A percentile compares a stretch with the other conserved stretches of the same genome.
Conservation (phyloP, 805 yeast genomes). For the Wickerhamiella spandovensis region DNA sequence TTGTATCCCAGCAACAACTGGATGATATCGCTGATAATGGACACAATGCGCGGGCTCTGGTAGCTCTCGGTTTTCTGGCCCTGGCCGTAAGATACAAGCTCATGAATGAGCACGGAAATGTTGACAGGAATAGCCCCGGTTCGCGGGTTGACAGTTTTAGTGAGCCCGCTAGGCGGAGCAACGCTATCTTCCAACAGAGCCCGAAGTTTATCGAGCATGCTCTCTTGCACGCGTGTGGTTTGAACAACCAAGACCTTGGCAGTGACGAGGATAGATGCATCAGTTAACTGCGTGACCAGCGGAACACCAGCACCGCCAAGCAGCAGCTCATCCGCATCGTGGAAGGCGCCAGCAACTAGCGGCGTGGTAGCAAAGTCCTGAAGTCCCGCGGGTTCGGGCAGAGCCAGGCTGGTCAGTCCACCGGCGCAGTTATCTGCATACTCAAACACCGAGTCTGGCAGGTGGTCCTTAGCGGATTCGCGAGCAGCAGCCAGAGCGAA, state of each 20-base stretch:
- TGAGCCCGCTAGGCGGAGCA: conserved; percentile 4
- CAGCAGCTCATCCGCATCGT: conserved; percentile 2
- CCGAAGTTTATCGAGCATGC: conserved; percentile 71
- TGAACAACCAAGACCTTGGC: conserved; percentile 56
- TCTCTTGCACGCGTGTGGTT: conserved; percentile 68
- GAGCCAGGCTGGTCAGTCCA: not conserved
- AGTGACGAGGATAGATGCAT: conserved; percentile 65
- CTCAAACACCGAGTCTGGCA: not conserved
- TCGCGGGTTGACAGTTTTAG: not conserved
- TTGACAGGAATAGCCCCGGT: not conserved
- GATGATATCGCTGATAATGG: conserved; percentile 38
- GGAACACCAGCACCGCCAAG: not conserved
- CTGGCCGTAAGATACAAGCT: not conserved
- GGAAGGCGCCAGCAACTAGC: not conserved
- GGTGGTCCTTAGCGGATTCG: not conserved
- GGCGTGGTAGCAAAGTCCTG: not conserved
- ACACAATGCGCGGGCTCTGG: conserved; percentile 27
- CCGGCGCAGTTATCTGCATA: not conserved
- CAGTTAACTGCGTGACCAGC: conserved; percentile 35
- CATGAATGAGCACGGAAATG: not conserved
- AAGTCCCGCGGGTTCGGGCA: not conserved
- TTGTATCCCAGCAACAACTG: conserved; percentile 29
- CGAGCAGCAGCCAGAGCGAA: not conserved
- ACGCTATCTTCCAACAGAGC: conserved; percentile 30
- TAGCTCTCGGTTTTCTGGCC: not conserved